These are phyloP conservation scores for Lactarius trivialis DNA, from an alignment of 768 basidiomycete genomes.

Conservation along the genomic window DNA sequence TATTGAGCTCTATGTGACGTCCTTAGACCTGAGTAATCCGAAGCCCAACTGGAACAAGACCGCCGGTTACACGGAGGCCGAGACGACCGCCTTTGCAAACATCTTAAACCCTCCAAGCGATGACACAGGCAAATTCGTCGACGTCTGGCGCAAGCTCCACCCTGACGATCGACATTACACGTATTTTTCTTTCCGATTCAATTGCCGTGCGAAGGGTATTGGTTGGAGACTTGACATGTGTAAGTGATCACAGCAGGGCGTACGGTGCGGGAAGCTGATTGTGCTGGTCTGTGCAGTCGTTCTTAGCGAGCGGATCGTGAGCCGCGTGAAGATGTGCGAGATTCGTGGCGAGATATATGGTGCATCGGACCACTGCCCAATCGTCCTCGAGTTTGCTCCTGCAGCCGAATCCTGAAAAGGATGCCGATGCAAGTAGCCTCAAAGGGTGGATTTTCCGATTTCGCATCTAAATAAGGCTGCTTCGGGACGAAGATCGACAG, in stretches of 20 bases:
- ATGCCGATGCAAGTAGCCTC: background rate
- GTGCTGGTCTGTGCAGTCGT: slow-evolving; percentile 47
- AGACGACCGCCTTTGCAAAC: slow-evolving; percentile 66
- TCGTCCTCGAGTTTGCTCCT: slow-evolving; percentile 61
- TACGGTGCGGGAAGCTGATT: background rate
- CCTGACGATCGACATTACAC: slow-evolving; percentile 70
- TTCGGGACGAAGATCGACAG: background rate
- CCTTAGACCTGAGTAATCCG: slow-evolving; percentile 58
- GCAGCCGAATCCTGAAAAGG: background rate
- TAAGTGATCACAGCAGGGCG: slow-evolving; percentile 31
- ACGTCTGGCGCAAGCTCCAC: slow-evolving; percentile 72
- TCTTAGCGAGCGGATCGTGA: slow-evolving; percentile 59
- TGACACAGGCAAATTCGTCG: slow-evolving; percentile 46
- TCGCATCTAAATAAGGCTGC: background rate
- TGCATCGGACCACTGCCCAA: slow-evolving; percentile 80
- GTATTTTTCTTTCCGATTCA: slow-evolving; percentile 80
- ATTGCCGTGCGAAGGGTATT: slow-evolving; percentile 70
- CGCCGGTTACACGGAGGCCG: slow-evolving; percentile 75
- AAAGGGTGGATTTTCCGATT: background rate
- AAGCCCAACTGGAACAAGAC: slow-evolving; percentile 84
- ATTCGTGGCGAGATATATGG: slow-evolving; percentile 82
- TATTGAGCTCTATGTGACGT: background rate
- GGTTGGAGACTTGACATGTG: slow-evolving; percentile 89
- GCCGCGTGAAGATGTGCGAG: slow-evolving; percentile 72
- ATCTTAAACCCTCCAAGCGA: slow-evolving; percentile 51